These are phyloP conservation scores for Wickerhamiella kurtzmanii DNA, from an alignment of 805 yeast species.

Conservation along the genomic window DNA sequence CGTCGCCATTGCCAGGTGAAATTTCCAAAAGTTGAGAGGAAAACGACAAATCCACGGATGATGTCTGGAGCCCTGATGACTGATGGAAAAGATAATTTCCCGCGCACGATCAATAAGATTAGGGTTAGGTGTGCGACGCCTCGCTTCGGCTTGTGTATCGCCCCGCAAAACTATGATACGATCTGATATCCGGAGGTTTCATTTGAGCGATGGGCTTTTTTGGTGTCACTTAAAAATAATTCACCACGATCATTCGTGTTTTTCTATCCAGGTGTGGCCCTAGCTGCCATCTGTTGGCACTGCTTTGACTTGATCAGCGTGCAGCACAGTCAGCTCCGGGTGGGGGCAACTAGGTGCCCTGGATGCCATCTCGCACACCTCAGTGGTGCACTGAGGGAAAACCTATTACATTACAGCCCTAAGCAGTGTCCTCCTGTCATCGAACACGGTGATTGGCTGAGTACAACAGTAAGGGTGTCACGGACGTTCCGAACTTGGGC, in stretches of 20 bases:
- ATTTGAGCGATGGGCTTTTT: no score
- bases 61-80: conserved; percentile 1
- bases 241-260: no score
- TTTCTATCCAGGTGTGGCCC: no score
- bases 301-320: neutral
- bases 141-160: neutral
- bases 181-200: no score
- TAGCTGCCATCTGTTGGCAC: no score
- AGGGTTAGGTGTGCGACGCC: neutral
- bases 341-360: neutral
- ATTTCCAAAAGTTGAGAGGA: neutral
- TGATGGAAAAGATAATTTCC: conserved; percentile 18
- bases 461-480: no score
- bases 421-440: neutral
- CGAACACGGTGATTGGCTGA: neutral
- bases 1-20: conserved; percentile 3
- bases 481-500: no score
- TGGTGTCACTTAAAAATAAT: no score
- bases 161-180: no score
- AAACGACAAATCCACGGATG: neutral
- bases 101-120: neutral
- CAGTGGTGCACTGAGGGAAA: neutral
- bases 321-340: neutral
- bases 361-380: neutral
- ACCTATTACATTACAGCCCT: neutral